Evolutionary conservation across 805 yeast species (phyloP), one percentile per base, ranked within the genome.

Genomic region (Brettanomyces nanus): DNA sequence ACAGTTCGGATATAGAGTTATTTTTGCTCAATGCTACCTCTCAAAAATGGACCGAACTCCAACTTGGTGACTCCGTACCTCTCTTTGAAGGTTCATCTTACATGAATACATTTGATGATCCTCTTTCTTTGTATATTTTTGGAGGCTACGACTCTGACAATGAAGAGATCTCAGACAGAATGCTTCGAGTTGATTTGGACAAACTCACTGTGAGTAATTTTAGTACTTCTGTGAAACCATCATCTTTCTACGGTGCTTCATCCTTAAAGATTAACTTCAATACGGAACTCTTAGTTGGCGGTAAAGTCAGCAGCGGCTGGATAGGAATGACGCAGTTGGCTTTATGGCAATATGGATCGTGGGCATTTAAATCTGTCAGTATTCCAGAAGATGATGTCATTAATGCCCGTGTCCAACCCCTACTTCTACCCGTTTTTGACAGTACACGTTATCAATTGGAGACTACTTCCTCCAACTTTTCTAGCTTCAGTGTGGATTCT

Each of bases 311-410:
- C 3, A 86, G 86, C 1, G 21, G 37, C 3, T 82, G 89, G 86
- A 71, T 82, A 26, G 71, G 74, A 44, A 73, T 83, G 78, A 69
- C 69, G 47, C 92, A 83, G 56, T 59, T 81, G 15, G 90, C 92
- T 0, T 56, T 80, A 2, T 82, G 87, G 84, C 77, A 77, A 47
- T 75, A 74, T 43, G 63, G 66, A 35, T 61, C 83, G 6, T 85
- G 94, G 94, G 69, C 83, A 3, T 82, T 75, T 52, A 59, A 61
- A 40, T 46, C 64, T 0, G 59, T 63, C 1, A 46, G 57, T 28
- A 47, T 56, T 44, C 49, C 62, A 1, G 44, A 47, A 9, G 53
- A 52, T 37, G 58, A 59, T 27, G 42, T 59, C 9, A 62, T 81
- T 2, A 75, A 73, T 43, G 67, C 85, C 6, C 62, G 92, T 35